Evolutionary conservation across 179 eudicot species (phyloP), one percentile per base, ranked within the genome.

Genomic region (Beta lomatogona): DNA sequence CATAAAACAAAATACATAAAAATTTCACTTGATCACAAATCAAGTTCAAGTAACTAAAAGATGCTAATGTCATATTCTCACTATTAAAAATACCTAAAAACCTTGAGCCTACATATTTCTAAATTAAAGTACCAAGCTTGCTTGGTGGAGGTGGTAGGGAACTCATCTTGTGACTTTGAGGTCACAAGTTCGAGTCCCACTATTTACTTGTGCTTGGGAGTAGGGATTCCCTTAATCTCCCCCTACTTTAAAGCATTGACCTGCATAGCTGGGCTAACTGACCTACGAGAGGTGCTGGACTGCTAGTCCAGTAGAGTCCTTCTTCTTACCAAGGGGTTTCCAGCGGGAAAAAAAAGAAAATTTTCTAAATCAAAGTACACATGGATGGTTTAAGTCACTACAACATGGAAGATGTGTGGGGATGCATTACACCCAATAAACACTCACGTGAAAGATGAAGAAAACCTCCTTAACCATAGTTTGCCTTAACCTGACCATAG

Each of bases 401-500:
- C 58, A 11, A 25, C 25, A 28, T 36, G 31, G 13, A 71, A 71
- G 21, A 4, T 68, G 75, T 55, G 77, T 55, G 60, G 46, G 66
- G 7, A 18, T 18, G 63, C 28, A 57, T 75, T 59, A 58, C 53
- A 75, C 65, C 66, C 77, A 75, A 75, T 75, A 58, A 75, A n/a
- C 21, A 74, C 50, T 74, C 50, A 75, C 77, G 19, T 75, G 66
- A 55, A 75, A 57, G 19, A n/a, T 54, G 22, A 6, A 25, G 25
- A 57, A 22, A 28, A 36, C 21, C 1, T 54, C 31, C 25, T 45
- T 52, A 45, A 70, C 73, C 21, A 64, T 64, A 64, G 68, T 64
- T 0, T 22, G 21, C 12, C 12, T 63, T n/a, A 63, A 63, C 67
- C 13, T 41, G 22, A 72, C 76, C 76, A 22, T 72, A 6, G 76